Conservation (phyloP, 2,329 filamentous ascomycete species). For the Periglandula ipomoeae region DNA sequence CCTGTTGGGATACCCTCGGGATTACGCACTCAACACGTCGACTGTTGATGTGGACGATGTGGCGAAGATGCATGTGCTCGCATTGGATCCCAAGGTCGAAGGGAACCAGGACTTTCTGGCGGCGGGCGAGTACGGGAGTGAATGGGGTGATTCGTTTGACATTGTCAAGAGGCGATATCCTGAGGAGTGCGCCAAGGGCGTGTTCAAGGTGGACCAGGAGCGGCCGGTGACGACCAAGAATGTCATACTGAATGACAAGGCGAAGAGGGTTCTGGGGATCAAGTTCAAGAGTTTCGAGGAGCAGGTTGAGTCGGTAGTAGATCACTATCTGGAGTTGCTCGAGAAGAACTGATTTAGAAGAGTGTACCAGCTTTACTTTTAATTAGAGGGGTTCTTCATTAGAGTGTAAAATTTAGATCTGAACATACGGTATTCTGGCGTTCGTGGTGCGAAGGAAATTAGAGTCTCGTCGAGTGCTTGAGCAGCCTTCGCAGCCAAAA, state of each 20-base stretch:
- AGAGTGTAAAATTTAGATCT: too few species aligned
- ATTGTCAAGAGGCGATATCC: background rate
- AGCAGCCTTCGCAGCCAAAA: too few species aligned
- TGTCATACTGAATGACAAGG: background rate
- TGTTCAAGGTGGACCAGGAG: background rate
- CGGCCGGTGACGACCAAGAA: background rate
- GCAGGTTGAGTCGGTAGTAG: background rate
- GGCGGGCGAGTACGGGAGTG: background rate
- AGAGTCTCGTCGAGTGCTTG: too few species aligned
- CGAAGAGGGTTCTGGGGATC: background rate
- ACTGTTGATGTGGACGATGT: background rate
- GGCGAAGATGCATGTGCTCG: background rate
- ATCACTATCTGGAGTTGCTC: background rate
- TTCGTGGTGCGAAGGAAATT: too few species aligned
- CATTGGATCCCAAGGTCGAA: background rate
- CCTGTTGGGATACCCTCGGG: background rate
- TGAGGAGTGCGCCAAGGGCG: background rate
- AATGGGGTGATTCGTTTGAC: background rate
- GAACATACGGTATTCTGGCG: too few species aligned
- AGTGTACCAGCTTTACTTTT: too few species aligned
- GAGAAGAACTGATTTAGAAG: too few species aligned
- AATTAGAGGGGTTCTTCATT: too few species aligned
- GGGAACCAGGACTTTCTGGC: background rate
- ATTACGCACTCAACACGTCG: background rate
- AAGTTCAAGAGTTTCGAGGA: background rate